Evolutionary conservation across 768 basidiomycete genomes (phyloP).

Genomic region (Tricholoma matsutake): DNA sequence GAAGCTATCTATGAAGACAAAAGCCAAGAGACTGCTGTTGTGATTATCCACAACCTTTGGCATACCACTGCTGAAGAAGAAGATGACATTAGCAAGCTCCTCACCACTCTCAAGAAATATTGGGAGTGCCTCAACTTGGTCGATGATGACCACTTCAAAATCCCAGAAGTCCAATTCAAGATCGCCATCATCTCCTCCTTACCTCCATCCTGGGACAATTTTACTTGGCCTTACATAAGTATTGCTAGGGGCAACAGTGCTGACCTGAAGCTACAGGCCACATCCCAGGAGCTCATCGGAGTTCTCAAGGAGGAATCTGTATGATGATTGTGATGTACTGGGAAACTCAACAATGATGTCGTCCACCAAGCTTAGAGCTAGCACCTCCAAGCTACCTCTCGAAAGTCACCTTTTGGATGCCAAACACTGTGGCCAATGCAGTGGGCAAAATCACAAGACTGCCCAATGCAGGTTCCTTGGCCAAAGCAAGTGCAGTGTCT

Average conservation of each 20-base stretch:
- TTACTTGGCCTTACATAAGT: background rate
- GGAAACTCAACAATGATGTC: background rate
- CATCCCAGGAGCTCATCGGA: background rate
- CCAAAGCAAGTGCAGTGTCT: background rate
- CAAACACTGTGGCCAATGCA: background rate
- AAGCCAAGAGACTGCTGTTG: background rate
- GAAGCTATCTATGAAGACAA: background rate
- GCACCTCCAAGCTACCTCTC: background rate
- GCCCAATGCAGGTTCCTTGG: background rate
- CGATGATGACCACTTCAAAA: background rate
- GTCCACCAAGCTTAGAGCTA: background rate
- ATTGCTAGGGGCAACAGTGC: background rate
- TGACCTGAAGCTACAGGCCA: background rate
- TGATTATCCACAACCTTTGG: background rate
- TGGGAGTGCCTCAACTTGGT: background rate
- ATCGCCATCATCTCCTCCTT: background rate
- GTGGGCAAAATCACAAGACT: background rate
- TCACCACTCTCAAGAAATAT: background rate
- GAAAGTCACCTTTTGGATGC: background rate
- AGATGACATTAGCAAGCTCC: background rate
- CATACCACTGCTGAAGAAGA: background rate
- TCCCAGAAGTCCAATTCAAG: conserved; percentile 3
- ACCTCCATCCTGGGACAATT: background rate
- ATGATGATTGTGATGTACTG: background rate
- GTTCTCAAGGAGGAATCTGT: background rate